Conservation (phyloP, 805 yeast genomes). For the Candida argentea region DNA sequence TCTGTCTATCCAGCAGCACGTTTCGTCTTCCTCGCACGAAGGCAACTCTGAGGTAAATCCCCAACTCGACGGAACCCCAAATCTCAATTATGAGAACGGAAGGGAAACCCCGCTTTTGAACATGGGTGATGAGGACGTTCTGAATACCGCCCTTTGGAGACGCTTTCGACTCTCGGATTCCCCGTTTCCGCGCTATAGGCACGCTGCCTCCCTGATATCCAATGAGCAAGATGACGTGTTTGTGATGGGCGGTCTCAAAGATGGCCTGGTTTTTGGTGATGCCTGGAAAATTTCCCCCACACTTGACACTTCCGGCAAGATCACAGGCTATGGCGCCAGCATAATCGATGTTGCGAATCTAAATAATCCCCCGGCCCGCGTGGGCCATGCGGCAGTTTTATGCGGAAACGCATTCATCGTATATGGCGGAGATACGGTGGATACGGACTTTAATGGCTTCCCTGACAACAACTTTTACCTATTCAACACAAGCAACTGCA, state of each 20-base stretch:
- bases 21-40: too few species aligned
- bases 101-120: too few species aligned
- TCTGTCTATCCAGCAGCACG: too few species aligned
- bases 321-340: constrained; percentile 20
- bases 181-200: constrained; percentile 94
- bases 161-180: constrained; percentile 54
- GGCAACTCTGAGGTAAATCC: too few species aligned
- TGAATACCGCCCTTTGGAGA: constrained; percentile 49
- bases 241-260: constrained; percentile 92
- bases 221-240: constrained; percentile 75
- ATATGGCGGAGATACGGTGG: constrained; percentile 94
- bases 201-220: constrained; percentile 68
- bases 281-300: constrained; percentile 76
- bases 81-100: too few species aligned
- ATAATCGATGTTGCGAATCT: constrained; percentile 44
- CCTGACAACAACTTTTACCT: constrained; percentile 87
- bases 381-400: constrained; percentile 86
- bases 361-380: constrained; percentile 88
- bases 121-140: too few species aligned
- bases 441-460: constrained; percentile 60
- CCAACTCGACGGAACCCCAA: too few species aligned
- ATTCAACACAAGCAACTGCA: constrained; percentile 47
- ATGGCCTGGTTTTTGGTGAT: constrained; percentile 88
- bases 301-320: constrained; percentile 13
- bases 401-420: constrained; percentile 93